Base-by-base conservation (phyloP, 768 basidiomycete species). In the Serendipita sp. region DNA sequence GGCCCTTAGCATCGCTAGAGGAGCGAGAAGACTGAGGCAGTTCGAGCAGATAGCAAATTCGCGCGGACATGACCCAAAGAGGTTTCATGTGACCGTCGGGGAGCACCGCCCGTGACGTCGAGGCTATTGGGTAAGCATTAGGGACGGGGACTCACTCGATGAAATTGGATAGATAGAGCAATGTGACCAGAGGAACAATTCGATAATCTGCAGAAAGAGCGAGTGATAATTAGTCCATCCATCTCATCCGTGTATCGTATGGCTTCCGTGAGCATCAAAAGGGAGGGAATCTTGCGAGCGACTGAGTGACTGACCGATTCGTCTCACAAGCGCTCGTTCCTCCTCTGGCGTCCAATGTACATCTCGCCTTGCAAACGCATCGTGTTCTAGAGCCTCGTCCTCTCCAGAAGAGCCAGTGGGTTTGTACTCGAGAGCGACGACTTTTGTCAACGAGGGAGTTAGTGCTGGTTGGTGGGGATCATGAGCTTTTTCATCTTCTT, bases 131-230 rank as follows among this genome's bases (percentile, higher is more conserved):
- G 4, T 60, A 62, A 17, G 14, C 3, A 43, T 17, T 7, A 43
- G 62, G 33, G 61, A 63, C 11, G 28, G 14, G 30, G 43, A 31
- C 64, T 60, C 34, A 66, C 65, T 66, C 65, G 30, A 66, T 66
- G 44, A 66, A 66, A 43, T 66, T 66, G 42, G 64, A 64, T 38
- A 66, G 45, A 42, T 66, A 66, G 20, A 66, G 65, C 26, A 66
- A 48, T 16, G 65, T 66, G 4, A 66, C 65, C 17, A 64, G 28
- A n/a, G 65, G 65, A 61, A 66, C 61, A 28, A 66, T 66, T 9
- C 63, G 63, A 42, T 17, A 61, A 45, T 66, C 65, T 66, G 30
- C 34, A 14, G 34, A 38, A 14, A 38, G 34, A 7, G 14, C 5
- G 14, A 14, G 5, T 38, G 14, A 7, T 14, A 38, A 14, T 38